Evolutionary conservation across 129 eudicot genomes (phyloP), one percentile per base, ranked within the genome.

Genomic region (Flaveria brownii): DNA sequence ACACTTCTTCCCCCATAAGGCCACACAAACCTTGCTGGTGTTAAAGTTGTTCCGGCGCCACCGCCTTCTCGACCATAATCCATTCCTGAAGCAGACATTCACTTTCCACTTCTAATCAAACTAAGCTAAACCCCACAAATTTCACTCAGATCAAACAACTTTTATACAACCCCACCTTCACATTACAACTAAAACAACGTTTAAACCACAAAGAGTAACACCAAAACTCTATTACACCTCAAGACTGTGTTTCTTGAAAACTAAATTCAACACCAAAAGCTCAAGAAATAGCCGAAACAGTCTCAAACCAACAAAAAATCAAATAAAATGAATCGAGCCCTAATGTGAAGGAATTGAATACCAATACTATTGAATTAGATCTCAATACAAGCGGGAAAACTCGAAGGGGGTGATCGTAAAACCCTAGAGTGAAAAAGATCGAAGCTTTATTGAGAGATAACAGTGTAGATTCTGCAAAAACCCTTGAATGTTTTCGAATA

Each of bases 1-100:
- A 92, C 98, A 83, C 84, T 84, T 78, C 92, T 86, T 15, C 98
- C 98, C 56, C 98, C 98, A 83, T 92, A 83, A 59, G 92, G 96
- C 98, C 98, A 92, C 77, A 92, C 98, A 73, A 92, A 92, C 66
- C 96, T 85, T 0, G 88, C 84, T 0, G 96, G 93, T 36, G 88
- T 82, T 45, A 92, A 73, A 78, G 77, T 77, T 74, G 86, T 68
- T 14, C 91, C 86, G 0, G 73, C 82, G 13, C 70, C 87, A 73
- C 88, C 89, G 77, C 80, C 51, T 57, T 85, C 93, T 56, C 87
- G 80, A 20, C 79, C 79, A 79, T n/a, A 88, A 84, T 88, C 95
- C 92, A 88, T 88, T 28, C 87, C 87, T 68, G 77, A 76, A 57
- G 74, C 80, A 66, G 84, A 78, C 87, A 82, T 78, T 84, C 84